Conservation (phyloP, 2,329 filamentous ascomycete species). For the Fusarium albosuccineum region DNA sequence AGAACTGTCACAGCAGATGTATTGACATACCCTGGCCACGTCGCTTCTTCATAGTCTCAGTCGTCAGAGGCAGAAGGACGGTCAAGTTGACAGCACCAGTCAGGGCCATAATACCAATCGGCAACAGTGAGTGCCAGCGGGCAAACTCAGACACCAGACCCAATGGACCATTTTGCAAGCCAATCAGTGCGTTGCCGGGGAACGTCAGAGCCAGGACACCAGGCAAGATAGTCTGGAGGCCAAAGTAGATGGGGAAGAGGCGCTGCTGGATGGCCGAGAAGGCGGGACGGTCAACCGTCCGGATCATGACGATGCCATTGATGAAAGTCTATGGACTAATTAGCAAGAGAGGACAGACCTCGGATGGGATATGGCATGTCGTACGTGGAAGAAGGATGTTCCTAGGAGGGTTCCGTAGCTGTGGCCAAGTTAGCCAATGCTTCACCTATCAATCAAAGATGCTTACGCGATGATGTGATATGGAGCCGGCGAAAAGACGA, state of each 20-base stretch:
- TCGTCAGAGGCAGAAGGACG: constrained; percentile 81
- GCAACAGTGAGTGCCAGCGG: constrained; percentile 73
- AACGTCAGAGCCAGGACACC: constrained; percentile 82
- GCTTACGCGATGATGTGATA: constrained; percentile 81
- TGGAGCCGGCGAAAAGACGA: constrained; percentile 74
- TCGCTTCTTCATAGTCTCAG: constrained; percentile 78
- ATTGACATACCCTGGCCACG: constrained; percentile 78
- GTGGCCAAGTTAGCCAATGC: constrained; percentile 37
- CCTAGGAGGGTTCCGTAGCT: constrained; percentile 92
- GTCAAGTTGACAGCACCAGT: constrained; percentile 78
- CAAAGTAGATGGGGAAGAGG: constrained; percentile 91
- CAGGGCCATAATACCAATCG: constrained; percentile 77
- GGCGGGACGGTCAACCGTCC: constrained; percentile 79
- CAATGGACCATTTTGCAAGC: constrained; percentile 61
- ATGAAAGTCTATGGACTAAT: constrained; percentile 74
- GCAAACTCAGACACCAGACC: constrained; percentile 73
- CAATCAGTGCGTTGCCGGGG: constrained; percentile 70
- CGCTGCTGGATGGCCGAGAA: constrained; percentile 85
- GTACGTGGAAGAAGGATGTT: constrained; percentile 85
- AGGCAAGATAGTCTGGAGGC: constrained; percentile 82
- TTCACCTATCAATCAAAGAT: constrained; percentile 33
- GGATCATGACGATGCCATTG: constrained; percentile 81
- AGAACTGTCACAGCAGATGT: neutral
- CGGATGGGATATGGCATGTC: neutral
- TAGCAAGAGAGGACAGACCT: constrained; percentile 4